phyloP scores from a whole-genome alignment of 345 rosid species.

The Eucalyptus erythrocorys region DNA sequence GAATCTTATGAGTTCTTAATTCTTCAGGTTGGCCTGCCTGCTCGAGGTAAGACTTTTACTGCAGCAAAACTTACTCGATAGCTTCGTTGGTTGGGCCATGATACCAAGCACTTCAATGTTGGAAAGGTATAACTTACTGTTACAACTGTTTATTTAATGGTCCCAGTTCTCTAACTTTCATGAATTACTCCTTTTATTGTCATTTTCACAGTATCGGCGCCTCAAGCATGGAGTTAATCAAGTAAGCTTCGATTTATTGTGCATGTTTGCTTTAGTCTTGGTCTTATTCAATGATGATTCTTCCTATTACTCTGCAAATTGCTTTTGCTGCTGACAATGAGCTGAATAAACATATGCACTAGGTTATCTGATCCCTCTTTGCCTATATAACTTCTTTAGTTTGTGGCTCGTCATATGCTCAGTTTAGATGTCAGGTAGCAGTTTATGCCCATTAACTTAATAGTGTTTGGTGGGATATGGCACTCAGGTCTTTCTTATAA shows the following conservation, averaged over 20 bases:
- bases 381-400: not conserved
- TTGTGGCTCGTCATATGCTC: not conserved
- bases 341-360: not conserved
- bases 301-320: not conserved
- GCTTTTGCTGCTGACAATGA: not conserved
- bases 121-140: conserved; percentile 58
- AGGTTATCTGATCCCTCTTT: not conserved
- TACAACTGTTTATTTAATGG: not conserved
- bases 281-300: not conserved
- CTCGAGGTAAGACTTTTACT: conserved; percentile 98
- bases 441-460: not conserved
- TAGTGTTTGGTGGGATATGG: not conserved
- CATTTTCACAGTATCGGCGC: conserved; percentile 83
- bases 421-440: not conserved
- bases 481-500: not conserved
- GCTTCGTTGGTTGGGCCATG: conserved; percentile 99
- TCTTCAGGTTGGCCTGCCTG: conserved; percentile 93
- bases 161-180: not conserved
- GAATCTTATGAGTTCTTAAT: not conserved
- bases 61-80: conserved; percentile 97
- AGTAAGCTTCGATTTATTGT: conserved; percentile 24
- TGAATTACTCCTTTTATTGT: not conserved
- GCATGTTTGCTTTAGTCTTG: not conserved
- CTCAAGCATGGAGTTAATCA: conserved; percentile 89
- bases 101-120: conserved; percentile 97